Evolutionary conservation across 345 rosid species (phyloP).

Genomic region (Brassica nigra): DNA sequence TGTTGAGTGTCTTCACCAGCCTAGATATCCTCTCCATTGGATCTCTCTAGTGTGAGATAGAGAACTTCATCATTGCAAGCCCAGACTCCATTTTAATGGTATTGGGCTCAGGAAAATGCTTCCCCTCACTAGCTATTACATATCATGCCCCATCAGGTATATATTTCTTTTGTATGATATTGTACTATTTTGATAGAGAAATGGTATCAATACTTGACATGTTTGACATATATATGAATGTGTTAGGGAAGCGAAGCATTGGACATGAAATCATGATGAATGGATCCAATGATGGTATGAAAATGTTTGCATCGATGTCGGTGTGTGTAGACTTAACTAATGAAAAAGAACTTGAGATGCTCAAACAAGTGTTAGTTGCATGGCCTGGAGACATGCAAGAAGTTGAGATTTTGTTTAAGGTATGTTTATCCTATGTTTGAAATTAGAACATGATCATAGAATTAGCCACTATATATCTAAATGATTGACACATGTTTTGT

Average conservation of each 20-base stretch:
- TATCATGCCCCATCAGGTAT: slow-evolving; percentile 9
- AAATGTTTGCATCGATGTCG: neutral
- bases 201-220: neutral
- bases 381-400: neutral
- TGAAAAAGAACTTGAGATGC: slow-evolving; percentile 6
- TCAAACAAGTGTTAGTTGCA: neutral
- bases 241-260: neutral
- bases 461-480: too few species aligned
- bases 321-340: slow-evolving; percentile 4
- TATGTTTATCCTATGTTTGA: neutral
- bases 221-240: neutral
- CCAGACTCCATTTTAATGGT: neutral
- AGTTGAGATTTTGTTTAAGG: neutral
- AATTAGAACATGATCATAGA: neutral
- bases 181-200: neutral
- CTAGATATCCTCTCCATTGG: neutral
- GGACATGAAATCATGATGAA: neutral
- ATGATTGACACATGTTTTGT: neutral
- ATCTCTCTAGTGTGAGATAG: neutral
- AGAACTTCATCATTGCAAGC: neutral
- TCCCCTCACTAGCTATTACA: neutral
- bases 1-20: neutral
- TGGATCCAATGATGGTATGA: neutral
- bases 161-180: neutral
- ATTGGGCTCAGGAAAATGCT: neutral